These are phyloP conservation scores for Cladosporium sp. DNA, from an alignment of 2,329 filamentous ascomycete genomes.

Conservation along the genomic window DNA sequence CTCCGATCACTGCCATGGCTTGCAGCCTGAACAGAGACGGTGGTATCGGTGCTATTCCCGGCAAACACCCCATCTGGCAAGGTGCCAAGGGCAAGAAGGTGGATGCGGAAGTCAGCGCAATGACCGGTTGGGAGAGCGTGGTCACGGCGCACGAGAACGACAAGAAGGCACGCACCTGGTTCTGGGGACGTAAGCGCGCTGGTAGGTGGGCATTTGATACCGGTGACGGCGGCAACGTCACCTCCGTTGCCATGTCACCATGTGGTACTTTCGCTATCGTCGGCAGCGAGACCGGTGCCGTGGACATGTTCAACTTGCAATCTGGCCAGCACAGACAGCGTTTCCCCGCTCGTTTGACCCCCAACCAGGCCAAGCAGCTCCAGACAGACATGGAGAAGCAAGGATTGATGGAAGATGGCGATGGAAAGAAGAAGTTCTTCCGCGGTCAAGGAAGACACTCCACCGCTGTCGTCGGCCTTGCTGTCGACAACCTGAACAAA, in stretches of 20 bases:
- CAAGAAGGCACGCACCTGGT: conserved; percentile 86
- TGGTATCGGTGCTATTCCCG: conserved; percentile 80
- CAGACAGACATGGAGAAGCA: conserved; percentile 52
- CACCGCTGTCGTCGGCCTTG: conserved; percentile 76
- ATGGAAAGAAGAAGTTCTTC: conserved; percentile 37
- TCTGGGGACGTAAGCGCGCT: conserved; percentile 91
- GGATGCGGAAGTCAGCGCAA: conserved; percentile 67
- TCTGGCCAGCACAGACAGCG: conserved; percentile 84
- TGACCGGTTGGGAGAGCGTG: conserved; percentile 95
- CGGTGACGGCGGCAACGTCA: conserved; percentile 74
- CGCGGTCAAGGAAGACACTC: conserved; percentile 68
- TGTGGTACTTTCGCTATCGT: conserved; percentile 93
- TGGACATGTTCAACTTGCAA: conserved; percentile 97
- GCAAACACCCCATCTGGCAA: conserved; percentile 78
- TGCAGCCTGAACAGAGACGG: conserved; percentile 92
- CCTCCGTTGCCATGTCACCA: conserved; percentile 78
- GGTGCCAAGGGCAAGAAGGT: conserved; percentile 64
- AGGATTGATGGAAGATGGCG: conserved; percentile 38
- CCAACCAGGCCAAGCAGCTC: conserved; percentile 71
- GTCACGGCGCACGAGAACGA: conserved; percentile 89
- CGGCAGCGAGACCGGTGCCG: conserved; percentile 74
- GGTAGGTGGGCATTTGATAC: conserved; percentile 92
- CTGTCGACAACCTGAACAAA: conserved; percentile 86
- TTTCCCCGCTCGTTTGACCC: conserved; percentile 76
- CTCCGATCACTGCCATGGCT: conserved; percentile 87